Evolutionary conservation across 1,139 yeast genomes (phyloP), one percentile per base, ranked within the genome.

Genomic region (Candida glucosophila): DNA sequence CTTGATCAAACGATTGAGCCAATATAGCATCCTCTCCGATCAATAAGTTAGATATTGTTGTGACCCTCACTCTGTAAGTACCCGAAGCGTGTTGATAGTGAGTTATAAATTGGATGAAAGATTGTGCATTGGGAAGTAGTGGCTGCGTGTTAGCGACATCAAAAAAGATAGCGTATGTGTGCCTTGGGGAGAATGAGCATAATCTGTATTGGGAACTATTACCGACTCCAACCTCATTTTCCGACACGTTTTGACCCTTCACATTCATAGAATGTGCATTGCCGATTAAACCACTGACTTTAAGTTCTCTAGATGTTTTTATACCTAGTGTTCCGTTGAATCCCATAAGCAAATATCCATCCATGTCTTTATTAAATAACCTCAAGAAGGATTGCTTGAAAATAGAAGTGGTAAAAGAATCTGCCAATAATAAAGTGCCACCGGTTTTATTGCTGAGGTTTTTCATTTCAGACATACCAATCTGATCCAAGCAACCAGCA

Each of bases 401-500:
- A 43, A 90, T 90, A 4, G 97, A 80, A 5, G 98, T 90, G 22
- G 95, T 86, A 61, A 92, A 92, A 5, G 97, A 92, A 64, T 90
- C 99, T 2, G 95, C 71, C 42, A 90, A 72, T 29, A 90, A 74
- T 47, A 92, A 65, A 18, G 82, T 81, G 56, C 99, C 99, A 43
- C 98, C 98, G 15, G 97, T 90, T 42, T 73, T 67, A 58, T 85
- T 83, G 33, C 94, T 72, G 43, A 92, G 63, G 33, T 81, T 70
- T 56, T 85, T 83, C 97, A 90, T 90, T 62, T 90, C 99, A 42
- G 81, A 78, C 72, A 90, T 78, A 52, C 99, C 99, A 38, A 88
- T 82, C 65, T 90, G 98, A 58, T 90, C 99, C 51, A 86, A 88
- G 58, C 96, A 86, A 33, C 98, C 98, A 20, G 95, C 97, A 58